Conservation (phyloP, 345 rosid genomes). For the Syzygium oleosum region DNA sequence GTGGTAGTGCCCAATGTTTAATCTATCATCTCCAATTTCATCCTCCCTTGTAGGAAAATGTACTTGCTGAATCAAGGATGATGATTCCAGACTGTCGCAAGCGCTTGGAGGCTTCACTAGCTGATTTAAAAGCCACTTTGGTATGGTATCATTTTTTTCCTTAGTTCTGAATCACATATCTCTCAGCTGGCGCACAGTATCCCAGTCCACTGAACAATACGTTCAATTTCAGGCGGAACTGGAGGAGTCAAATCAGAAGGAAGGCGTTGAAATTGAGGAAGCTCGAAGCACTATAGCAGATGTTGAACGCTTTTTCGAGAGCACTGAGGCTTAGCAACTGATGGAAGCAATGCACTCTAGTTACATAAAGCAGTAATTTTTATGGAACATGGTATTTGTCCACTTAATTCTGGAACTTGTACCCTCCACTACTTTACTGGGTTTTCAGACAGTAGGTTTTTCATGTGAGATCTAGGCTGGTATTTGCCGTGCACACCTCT, state of each 20-base stretch:
- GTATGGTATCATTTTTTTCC: slow-evolving; percentile 17
- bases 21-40: not conserved
- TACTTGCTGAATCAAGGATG: slow-evolving; percentile 96
- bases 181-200: not conserved
- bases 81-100: slow-evolving; percentile 92
- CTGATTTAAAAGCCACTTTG: slow-evolving; percentile 69
- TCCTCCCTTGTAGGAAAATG: slow-evolving; percentile 65
- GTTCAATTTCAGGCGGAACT: slow-evolving; percentile 40
- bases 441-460: not conserved
- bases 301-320: slow-evolving; percentile 48
- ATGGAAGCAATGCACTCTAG: not conserved
- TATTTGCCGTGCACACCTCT: not conserved
- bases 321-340: slow-evolving; percentile 36
- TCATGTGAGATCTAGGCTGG: not conserved
- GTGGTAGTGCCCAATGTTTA: not conserved
- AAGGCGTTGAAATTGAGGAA: slow-evolving; percentile 54
- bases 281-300: slow-evolving; percentile 52
- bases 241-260: slow-evolving; percentile 51
- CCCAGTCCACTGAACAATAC: not conserved
- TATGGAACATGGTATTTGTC: not conserved
- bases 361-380: not conserved
- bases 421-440: not conserved
- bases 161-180: not conserved
- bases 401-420: not conserved
- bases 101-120: slow-evolving; percentile 73